These are phyloP conservation scores for Trypanosoma platydactyli DNA, from an alignment of 208 protist species.

Conservation along the genomic window DNA sequence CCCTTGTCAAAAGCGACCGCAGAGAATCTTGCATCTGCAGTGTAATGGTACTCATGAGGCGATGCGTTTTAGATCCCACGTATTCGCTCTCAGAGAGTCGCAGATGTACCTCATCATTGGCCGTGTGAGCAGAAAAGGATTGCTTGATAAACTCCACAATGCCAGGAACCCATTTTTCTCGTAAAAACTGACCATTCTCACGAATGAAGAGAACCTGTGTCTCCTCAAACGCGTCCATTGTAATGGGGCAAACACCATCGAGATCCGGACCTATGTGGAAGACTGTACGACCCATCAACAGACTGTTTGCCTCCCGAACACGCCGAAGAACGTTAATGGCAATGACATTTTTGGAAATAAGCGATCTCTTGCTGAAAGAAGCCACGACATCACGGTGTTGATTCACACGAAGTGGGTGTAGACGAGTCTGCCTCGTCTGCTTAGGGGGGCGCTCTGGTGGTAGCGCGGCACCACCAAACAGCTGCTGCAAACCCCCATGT, in stretches of 20 bases:
- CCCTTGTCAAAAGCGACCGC: slow-evolving; percentile 60
- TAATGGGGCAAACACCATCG: slow-evolving; percentile 57
- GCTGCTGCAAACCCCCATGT: slow-evolving; percentile 46
- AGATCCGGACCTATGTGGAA: slow-evolving; percentile 66
- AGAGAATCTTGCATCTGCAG: slow-evolving; percentile 94
- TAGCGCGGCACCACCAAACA: slow-evolving; percentile 39
- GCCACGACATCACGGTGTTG: slow-evolving; percentile 49
- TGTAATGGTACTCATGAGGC: slow-evolving; percentile 89
- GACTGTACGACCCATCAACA: slow-evolving; percentile 60
- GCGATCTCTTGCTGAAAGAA: slow-evolving; percentile 58
- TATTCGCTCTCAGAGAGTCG: slow-evolving; percentile 90
- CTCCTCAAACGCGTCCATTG: slow-evolving; percentile 89
- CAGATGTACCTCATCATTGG: slow-evolving; percentile 68
- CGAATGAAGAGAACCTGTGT: slow-evolving; percentile 68
- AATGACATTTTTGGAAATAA: slow-evolving; percentile 46
- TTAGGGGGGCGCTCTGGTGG: slow-evolving; percentile 19
- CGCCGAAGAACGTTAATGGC: slow-evolving; percentile 62
- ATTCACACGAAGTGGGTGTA: slow-evolving; percentile 36
- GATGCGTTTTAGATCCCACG: slow-evolving; percentile 90
- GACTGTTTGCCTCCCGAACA: slow-evolving; percentile 72
- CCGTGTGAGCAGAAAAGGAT: slow-evolving; percentile 33
- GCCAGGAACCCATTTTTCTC: slow-evolving; percentile 74
- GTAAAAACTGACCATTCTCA: slow-evolving; percentile 67
- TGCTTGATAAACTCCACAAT: slow-evolving; percentile 56
- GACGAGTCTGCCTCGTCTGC: slow-evolving; percentile 45